These are phyloP conservation scores for Domatiomyces catenatus DNA, from an alignment of 2,329 filamentous ascomycete species.

Conservation along the genomic window DNA sequence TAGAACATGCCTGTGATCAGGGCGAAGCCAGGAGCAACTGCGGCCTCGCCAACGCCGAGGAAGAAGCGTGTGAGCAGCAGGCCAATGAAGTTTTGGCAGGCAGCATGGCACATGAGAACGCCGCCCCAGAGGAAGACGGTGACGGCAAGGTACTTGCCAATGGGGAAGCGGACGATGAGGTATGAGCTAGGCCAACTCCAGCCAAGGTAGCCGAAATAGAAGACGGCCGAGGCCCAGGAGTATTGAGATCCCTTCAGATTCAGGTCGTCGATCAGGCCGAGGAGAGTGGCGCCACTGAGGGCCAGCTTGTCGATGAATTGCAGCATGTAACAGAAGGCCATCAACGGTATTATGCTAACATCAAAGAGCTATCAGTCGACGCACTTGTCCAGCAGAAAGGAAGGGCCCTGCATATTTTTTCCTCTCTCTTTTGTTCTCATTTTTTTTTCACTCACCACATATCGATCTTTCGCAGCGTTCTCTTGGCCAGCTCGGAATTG, in stretches of 20 bases:
- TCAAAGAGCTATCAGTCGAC: neutral
- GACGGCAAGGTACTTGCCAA: slow-evolving; percentile 18
- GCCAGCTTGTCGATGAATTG: slow-evolving; percentile 22
- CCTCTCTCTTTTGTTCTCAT: neutral
- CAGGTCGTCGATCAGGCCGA: slow-evolving; percentile 18
- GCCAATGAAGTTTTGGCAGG: slow-evolving; percentile 19
- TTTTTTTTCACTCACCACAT: slow-evolving; percentile 1
- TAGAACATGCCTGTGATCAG: slow-evolving; percentile 29
- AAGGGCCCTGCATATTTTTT: neutral
- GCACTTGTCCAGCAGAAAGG: neutral
- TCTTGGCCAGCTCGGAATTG: neutral
- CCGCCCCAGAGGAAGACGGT: slow-evolving; percentile 22
- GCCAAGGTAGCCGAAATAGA: slow-evolving; percentile 21
- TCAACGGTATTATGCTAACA: slow-evolving; percentile 17
- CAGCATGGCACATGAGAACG: slow-evolving; percentile 22
- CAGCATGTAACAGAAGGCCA: slow-evolving; percentile 21
- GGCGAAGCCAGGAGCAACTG: slow-evolving; percentile 24
- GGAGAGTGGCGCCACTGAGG: slow-evolving; percentile 20
- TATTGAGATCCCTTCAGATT: slow-evolving; percentile 19
- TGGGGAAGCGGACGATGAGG: slow-evolving; percentile 17
- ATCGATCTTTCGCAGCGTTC: slow-evolving; percentile 4
- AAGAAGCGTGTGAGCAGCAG: slow-evolving; percentile 29
- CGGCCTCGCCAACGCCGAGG: slow-evolving; percentile 28
- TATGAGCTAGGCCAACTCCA: slow-evolving; percentile 19
- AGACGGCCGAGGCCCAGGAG: slow-evolving; percentile 20